These are phyloP conservation scores for Amphichorda felina DNA, from an alignment of 2,329 filamentous ascomycete species.

Conservation along the genomic window DNA sequence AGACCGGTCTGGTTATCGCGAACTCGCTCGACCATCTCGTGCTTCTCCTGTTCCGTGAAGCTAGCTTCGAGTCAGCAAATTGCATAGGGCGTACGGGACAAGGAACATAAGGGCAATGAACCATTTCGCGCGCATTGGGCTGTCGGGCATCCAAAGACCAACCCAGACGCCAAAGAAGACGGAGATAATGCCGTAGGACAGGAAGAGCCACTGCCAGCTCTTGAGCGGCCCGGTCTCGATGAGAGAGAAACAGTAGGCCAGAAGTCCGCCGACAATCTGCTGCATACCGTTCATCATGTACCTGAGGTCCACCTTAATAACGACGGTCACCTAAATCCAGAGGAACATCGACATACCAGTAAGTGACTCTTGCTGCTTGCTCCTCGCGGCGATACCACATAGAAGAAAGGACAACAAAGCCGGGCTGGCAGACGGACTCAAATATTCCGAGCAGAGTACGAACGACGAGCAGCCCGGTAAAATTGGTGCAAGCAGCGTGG, in stretches of 20 bases:
- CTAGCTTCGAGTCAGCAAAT: too few species aligned
- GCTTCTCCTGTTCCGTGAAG: constrained; percentile 54
- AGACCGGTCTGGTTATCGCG: constrained; percentile 49
- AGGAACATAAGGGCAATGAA: too few species aligned
- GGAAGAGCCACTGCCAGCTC: constrained; percentile 57
- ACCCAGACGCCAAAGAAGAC: constrained; percentile 55
- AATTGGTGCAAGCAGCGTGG: constrained; percentile 50
- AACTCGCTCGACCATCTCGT: constrained; percentile 48
- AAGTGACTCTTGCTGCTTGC: constrained; percentile 53
- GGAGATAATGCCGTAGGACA: constrained; percentile 51
- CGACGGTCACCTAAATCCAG: neutral
- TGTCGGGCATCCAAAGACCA: constrained; percentile 52
- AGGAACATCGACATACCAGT: constrained; percentile 40
- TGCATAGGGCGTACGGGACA: too few species aligned
- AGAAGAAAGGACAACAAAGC: constrained; percentile 52
- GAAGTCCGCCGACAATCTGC: constrained; percentile 55
- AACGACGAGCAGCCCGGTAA: constrained; percentile 44
- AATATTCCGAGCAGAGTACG: constrained; percentile 60
- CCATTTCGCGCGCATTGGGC: constrained; percentile 61
- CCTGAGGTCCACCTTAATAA: constrained; percentile 12
- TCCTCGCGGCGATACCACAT: constrained; percentile 65
- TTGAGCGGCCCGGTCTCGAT: constrained; percentile 14
- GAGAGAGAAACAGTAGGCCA: constrained; percentile 20
- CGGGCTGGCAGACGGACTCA: constrained; percentile 57
- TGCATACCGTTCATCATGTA: constrained; percentile 70